Conservation (phyloP, 2,329 filamentous ascomycete species). For the Fusarium pilosicola region DNA sequence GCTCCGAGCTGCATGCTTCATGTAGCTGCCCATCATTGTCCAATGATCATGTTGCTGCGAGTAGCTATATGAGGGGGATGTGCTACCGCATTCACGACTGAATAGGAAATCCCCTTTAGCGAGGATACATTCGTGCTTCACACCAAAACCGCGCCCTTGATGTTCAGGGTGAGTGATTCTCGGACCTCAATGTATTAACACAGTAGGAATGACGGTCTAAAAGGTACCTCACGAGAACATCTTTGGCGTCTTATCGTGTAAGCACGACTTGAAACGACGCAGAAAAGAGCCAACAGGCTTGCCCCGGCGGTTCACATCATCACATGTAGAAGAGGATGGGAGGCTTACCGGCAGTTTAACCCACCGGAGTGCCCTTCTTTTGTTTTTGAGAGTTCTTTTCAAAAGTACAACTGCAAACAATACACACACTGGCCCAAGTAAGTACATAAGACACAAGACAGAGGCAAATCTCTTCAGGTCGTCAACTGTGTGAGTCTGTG, state of each 20-base stretch:
- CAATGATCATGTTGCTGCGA: conserved; percentile 18
- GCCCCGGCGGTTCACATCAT: background rate
- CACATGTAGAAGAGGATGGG: background rate
- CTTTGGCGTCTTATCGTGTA: background rate
- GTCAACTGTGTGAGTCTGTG: background rate
- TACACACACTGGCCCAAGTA: no score
- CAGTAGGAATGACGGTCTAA: background rate
- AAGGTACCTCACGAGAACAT: background rate
- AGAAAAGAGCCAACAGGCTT: background rate
- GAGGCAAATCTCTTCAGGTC: background rate
- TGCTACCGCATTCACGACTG: background rate
- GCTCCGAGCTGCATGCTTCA: conserved; percentile 16
- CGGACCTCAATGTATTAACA: background rate
- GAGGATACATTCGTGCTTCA: background rate
- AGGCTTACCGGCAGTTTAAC: background rate
- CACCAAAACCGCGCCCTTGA: background rate
- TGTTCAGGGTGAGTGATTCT: background rate
- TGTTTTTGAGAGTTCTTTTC: background rate
- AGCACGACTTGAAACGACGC: background rate
- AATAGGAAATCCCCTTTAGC: background rate
- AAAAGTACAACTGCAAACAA: background rate
- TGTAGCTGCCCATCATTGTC: conserved; percentile 9
- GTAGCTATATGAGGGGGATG: background rate
- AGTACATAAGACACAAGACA: background rate
- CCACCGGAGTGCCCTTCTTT: background rate